A percentile compares a stretch with the other conserved stretches of the same genome.
These are phyloP conservation scores for Eucalyptus lansdowneana DNA, from an alignment of 345 rosid species.

Conservation along the genomic window DNA sequence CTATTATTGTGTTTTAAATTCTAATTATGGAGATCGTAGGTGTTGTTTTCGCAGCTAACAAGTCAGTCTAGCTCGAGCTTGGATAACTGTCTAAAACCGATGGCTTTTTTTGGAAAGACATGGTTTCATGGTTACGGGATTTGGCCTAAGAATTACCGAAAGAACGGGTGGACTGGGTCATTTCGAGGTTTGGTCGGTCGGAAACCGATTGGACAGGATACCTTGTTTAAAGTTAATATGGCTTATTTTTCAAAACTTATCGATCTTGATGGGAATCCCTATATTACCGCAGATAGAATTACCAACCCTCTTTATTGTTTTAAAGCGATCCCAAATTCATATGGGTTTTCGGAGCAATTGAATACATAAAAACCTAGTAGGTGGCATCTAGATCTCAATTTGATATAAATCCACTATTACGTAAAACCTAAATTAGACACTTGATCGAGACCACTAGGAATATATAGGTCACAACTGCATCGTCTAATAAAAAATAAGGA, in stretches of 20 bases:
- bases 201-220: background rate
- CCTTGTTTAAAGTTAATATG: background rate
- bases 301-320: background rate
- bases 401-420: background rate
- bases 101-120: background rate
- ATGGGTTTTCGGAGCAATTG: background rate
- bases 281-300: background rate
- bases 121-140: background rate
- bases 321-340: background rate
- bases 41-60: no score
- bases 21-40: no score
- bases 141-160: background rate
- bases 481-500: background rate
- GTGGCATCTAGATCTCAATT: background rate
- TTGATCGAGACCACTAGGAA: background rate
- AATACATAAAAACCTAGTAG: background rate
- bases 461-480: background rate
- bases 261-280: background rate
- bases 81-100: background rate
- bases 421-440: background rate
- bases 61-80: background rate
- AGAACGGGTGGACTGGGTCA: background rate
- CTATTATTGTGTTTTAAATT: no score
- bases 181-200: background rate
- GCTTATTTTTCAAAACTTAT: background rate